These are phyloP conservation scores for Suillus placidus DNA, from an alignment of 768 basidiomycete species.

Conservation along the genomic window DNA sequence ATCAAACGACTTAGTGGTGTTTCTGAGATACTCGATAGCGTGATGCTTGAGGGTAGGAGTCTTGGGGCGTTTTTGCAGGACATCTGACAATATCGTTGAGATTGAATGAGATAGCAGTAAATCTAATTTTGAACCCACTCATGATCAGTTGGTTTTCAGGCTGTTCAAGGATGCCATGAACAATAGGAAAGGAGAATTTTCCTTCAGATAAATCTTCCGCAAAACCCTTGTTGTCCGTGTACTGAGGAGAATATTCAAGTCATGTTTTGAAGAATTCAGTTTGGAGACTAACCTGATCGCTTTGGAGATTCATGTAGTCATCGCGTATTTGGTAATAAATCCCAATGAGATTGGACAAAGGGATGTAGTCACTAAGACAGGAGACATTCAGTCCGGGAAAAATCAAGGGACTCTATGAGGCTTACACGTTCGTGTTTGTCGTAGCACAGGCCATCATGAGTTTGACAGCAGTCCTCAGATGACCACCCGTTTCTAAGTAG, in stretches of 20 bases:
- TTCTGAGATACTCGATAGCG: slow-evolving; percentile 72
- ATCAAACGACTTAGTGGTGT: slow-evolving; percentile 74
- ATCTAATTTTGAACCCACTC: slow-evolving; percentile 50
- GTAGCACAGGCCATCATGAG: slow-evolving; percentile 90
- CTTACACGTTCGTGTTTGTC: slow-evolving; percentile 57
- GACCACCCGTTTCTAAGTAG: slow-evolving; percentile 79
- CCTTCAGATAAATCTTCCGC: slow-evolving; percentile 93
- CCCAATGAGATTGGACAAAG: slow-evolving; percentile 85
- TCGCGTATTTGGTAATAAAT: slow-evolving; percentile 91
- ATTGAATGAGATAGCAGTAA: not conserved
- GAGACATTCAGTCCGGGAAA: not conserved
- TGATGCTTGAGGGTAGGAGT: slow-evolving; percentile 79
- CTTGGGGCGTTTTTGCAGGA: slow-evolving; percentile 82
- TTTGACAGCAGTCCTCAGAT: slow-evolving; percentile 87
- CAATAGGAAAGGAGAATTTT: slow-evolving; percentile 92
- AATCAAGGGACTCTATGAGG: not conserved
- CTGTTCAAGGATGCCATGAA: slow-evolving; percentile 85
- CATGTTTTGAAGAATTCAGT: not conserved
- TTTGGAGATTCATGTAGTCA: slow-evolving; percentile 90
- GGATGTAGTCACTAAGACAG: slow-evolving; percentile 73
- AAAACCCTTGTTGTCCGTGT: slow-evolving; percentile 78
- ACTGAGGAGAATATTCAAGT: slow-evolving; percentile 46
- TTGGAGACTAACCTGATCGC: slow-evolving; percentile 56
- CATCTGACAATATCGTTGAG: slow-evolving; percentile 49
- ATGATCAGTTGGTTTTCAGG: slow-evolving; percentile 73